Percentiles rank a stretch among this genome's conserved stretches.
These are phyloP conservation scores for Neolentinus lepideus DNA, from an alignment of 1,284 basidiomycete genomes.

Conservation along the genomic window DNA sequence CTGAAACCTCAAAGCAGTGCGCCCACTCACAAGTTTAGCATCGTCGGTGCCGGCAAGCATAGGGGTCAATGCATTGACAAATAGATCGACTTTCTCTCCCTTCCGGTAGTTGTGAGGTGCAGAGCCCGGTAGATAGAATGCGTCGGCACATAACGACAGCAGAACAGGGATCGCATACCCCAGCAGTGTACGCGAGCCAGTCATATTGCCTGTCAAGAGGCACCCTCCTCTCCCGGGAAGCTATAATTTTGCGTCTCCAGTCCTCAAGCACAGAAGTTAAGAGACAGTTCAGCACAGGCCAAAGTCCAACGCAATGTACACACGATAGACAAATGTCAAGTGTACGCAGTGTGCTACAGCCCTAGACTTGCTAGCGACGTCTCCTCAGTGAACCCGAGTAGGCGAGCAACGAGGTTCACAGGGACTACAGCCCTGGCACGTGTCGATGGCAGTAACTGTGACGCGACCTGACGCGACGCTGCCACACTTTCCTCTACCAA, in stretches of 20 bases:
- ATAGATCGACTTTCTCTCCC: conserved; percentile 71
- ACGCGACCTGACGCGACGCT: no score
- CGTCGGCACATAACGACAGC: conserved; percentile 22
- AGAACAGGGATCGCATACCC: conserved; percentile 14
- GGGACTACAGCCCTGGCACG: no score
- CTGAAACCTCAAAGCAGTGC: background rate
- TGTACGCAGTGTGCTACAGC: no score
- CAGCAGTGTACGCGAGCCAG: background rate
- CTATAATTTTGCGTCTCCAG: background rate
- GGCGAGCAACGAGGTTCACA: no score
- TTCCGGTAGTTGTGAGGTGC: conserved; percentile 73
- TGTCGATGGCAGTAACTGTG: no score
- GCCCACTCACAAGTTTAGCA: conserved; percentile 63
- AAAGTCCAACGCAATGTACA: no score
- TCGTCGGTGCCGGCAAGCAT: conserved; percentile 67
- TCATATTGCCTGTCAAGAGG: background rate
- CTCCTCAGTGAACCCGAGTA: no score
- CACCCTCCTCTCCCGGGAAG: background rate
- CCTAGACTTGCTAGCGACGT: no score
- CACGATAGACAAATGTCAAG: no score
- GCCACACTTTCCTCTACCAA: no score
- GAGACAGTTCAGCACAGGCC: background rate
- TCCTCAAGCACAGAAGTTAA: background rate
- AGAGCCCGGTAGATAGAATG: conserved; percentile 69
- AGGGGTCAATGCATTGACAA: conserved; percentile 84